Evolutionary conservation across 2,329 filamentous ascomycete species (phyloP), one percentile per base, ranked within the genome.

Genomic region (Penicillium sp.): DNA sequence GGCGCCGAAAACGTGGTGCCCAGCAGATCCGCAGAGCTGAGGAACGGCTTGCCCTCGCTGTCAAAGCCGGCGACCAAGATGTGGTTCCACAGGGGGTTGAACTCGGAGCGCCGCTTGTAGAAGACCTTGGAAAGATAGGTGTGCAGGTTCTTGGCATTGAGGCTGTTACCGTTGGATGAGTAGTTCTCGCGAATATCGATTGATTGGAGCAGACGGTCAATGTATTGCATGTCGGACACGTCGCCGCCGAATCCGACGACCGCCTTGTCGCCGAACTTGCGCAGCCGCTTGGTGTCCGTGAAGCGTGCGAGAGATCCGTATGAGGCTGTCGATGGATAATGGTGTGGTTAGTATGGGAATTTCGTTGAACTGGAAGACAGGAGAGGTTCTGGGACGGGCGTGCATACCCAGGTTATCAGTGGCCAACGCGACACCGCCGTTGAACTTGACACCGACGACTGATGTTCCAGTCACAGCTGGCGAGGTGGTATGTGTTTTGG

Each of bases 221-320:
- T 87, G 82, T 96, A 96, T 83, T 99, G 95, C 95, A 99, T 98
- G 82, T 99, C 95, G 65, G 91, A 96, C 70, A 99, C 89, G 81
- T 99, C 95, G 77, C 95, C 95, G 76, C 92, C 92, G 80, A 98
- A 96, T 71, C 95, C 95, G 73, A 99, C 84, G 60, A 98, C 86
- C 33, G 92, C 88, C 65, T 88, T 87, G 66, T 88, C 84, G 79
- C 92, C 91, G 79, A 98, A 98, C 69, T 87, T 85, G 70, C 92
- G 92, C 67, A 99, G 89, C 74, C 95, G 93, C 82, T 97, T 96
- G 75, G 98, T 92, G 77, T 97, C 90, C 71, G 91, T 93, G 85
- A 98, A 99, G 74, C 95, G 92, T 60, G 95, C 94, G 67, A 94
- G 90, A 58, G 95, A 97, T 76, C 95, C 95, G 79, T 99, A 99